phyloP scores from a whole-genome alignment of 108 stramenopile species.

The Halocafeteria seosinensis region DNA sequence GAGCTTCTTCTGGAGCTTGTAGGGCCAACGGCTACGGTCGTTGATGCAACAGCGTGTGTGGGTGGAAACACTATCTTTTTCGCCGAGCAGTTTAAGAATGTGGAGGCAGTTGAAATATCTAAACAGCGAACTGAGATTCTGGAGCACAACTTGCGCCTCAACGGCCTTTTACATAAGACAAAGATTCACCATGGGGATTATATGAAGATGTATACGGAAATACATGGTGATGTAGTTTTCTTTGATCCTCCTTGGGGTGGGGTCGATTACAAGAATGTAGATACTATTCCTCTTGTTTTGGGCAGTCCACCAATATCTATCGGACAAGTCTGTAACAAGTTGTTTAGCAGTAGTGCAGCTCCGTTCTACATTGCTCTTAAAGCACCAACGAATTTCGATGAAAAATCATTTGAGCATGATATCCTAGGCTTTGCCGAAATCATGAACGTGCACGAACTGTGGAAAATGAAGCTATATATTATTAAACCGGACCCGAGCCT shows the following conservation, averaged over 20 bases:
- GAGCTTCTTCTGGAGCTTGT: too few relatives aligned
- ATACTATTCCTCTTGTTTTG: not conserved
- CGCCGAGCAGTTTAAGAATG: not conserved
- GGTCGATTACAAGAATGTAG: not conserved
- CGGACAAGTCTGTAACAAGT: not conserved
- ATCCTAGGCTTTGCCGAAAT: not conserved
- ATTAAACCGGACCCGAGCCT: too few relatives aligned
- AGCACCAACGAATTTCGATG: not conserved
- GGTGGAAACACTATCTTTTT: not conserved
- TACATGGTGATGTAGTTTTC: not conserved
- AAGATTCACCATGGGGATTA: not conserved
- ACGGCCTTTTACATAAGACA: not conserved
- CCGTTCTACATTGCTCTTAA: not conserved
- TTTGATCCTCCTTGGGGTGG: not conserved
- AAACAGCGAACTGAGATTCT: not conserved
- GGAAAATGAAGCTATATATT: not conserved
- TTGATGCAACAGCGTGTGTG: not conserved
- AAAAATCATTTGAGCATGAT: not conserved
- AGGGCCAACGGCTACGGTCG: not conserved
- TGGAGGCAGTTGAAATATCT: not conserved
- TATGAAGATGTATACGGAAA: not conserved
- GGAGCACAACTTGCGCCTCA: not conserved
- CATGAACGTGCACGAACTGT: not conserved
- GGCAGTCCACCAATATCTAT: not conserved
- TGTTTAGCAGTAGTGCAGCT: not conserved